Percentiles rank a stretch among this genome's conserved stretches.
phyloP scores from a whole-genome alignment of 148 eudicot species.

The Amaranthus cruentus region DNA sequence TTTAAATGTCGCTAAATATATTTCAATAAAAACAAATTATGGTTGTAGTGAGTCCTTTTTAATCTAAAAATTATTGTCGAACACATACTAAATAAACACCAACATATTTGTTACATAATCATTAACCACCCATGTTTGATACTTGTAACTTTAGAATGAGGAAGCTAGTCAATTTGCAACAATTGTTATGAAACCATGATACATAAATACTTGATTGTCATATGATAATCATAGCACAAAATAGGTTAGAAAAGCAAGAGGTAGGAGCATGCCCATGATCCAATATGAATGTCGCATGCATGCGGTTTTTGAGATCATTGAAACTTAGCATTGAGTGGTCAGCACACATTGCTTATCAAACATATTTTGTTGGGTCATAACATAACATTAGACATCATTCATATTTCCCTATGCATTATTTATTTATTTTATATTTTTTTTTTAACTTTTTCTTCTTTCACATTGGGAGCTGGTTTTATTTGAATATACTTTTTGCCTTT shows the following conservation, averaged over 20 bases:
- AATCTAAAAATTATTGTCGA: no score
- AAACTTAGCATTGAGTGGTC: conserved; percentile 12
- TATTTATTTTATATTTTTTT: no score
- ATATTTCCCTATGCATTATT: conserved; percentile 1
- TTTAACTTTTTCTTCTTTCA: not conserved
- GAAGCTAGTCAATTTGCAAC: no score
- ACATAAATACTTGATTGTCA: not conserved
- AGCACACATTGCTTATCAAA: not conserved
- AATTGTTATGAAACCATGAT: no score
- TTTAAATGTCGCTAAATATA: no score
- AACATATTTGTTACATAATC: no score
- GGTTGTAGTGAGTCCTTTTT: no score
- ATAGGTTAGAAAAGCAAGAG: conserved; percentile 4
- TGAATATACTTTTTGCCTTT: conserved; percentile 3
- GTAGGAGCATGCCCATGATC: conserved; percentile 16
- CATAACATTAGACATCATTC: conserved; percentile 7
- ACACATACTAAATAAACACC: no score
- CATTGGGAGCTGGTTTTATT: conserved; percentile 27
- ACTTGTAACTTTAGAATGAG: no score
- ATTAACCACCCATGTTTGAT: no score
- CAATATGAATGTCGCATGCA: conserved; percentile 16
- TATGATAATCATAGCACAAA: conserved; percentile 7
- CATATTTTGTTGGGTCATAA: conserved; percentile 12
- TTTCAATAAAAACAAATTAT: no score
- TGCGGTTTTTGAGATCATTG: conserved; percentile 13